Evolutionary conservation across 2,329 filamentous ascomycete species (phyloP).

Genomic region (Verticillium nubilum): DNA sequence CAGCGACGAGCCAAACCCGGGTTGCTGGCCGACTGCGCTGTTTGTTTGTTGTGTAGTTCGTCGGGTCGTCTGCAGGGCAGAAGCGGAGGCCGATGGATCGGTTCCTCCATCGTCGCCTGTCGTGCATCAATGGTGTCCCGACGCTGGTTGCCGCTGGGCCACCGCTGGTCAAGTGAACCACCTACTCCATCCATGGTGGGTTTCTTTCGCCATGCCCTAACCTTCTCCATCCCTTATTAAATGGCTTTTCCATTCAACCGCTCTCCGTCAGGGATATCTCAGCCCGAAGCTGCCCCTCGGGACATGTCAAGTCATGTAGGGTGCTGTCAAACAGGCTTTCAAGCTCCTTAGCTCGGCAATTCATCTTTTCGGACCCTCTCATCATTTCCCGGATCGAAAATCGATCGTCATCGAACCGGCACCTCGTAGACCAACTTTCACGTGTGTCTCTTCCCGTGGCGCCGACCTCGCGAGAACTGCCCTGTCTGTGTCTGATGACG

Average conservation of each 20-base stretch:
- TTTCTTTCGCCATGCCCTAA: background rate
- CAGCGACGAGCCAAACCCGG: background rate
- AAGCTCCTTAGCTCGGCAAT: background rate
- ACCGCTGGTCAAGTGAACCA: too few relatives aligned
- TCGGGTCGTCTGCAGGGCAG: background rate
- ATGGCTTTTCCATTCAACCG: background rate
- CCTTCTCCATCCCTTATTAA: background rate
- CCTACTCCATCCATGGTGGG: background rate
- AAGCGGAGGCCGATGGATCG: background rate
- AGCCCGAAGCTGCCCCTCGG: background rate
- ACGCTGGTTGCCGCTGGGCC: background rate
- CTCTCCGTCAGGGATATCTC: background rate
- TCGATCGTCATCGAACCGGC: background rate
- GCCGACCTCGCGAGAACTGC: background rate
- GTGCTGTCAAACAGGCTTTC: background rate
- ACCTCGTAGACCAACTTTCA: background rate
- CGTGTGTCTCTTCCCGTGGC: background rate
- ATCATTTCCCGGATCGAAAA: background rate
- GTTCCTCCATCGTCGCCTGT: background rate
- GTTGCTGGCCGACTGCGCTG: background rate
- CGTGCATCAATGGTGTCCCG: background rate
- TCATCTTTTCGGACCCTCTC: background rate
- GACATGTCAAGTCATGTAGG: background rate
- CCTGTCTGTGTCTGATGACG: background rate
- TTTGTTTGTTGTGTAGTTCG: background rate